Evolutionary conservation across 2,329 filamentous ascomycete species (phyloP), one percentile per base, ranked within the genome.

Genomic region (Diaporthe longicolla): DNA sequence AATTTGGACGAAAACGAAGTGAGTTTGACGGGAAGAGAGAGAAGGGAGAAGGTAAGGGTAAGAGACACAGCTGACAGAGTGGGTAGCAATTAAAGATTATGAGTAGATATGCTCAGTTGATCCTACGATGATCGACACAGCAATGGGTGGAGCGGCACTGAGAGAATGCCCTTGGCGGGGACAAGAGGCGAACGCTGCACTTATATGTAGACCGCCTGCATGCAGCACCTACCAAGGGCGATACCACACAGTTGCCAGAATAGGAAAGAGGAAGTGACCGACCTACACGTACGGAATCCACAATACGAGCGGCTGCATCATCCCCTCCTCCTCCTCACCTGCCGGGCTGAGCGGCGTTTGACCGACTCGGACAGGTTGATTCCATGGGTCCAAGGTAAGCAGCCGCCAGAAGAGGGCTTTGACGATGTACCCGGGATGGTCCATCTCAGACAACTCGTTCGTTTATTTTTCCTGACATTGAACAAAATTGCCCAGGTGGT

Each of bases 101-200:
- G 4, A 29, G 54, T 45, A 45, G 52, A 50, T 35, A 37, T 69
- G 71, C n/a, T 45, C 63, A 26, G 57, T 29, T 58, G 50, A 37
- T 43, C 70, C 37, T n/a, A 43, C 32, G 57, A 54, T 71, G 69
- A 71, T 71, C 69, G 57, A 71, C 57, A 54, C 55, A 45, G 69
- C 45, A 35, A 32, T 52, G 43, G 21, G 58, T 50, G 50, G 45
- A 52, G 45, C 35, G 55, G 19, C 35, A 59, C 21, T 43, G 32
- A 45, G 17, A 52, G 32, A 37, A 13, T 19, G 61, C 45, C 45
- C 45, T 48, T 71, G 48, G 69, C 58, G 57, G 57, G 40, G 69
- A 71, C 55, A 8, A 70, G 69, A 71, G 69, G 55, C 55, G 45
- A 59, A 71, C 21, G 57, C 54, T 71, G 69, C 57, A 63, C 63